Evolutionary conservation across 139 green algal species (phyloP), one percentile per base, ranked within the genome.

Genomic region (Picochlorum sp.): DNA sequence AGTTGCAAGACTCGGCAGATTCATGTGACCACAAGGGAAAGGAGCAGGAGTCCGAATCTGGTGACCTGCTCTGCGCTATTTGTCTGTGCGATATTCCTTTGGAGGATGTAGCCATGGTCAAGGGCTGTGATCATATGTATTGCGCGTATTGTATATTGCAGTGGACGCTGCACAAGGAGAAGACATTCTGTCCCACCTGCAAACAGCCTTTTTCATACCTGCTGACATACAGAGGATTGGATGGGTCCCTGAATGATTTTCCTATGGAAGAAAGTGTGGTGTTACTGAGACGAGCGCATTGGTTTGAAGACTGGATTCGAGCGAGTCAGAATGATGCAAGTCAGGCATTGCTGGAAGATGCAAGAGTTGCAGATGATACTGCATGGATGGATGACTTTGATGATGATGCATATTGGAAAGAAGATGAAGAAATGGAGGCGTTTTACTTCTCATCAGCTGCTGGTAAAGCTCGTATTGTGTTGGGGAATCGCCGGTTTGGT

Each of bases 41-140:
- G 20, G 51, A 59, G 7, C 18, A 59, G 23, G 51, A 59, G 2
- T 76, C 70, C 4, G 65, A 77, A 44, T 23, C 65, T 10, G 72
- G 66, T 2, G 84, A 90, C 21, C 58, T 87, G 47, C 84, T 82
- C 1, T 95, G 87, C 54, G 82, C 85, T 47, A 89, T 95, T 34
- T 95, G 87, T 71, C 65, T 90, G 54, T 65, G 81, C 13, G 52
- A 70, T 15, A 94, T 89, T 18, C 28, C 62, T 18, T 64, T 82
- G 4, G 68, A 63, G 20, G 80, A 92, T 30, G 64, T 85, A 18
- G 82, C 85, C 4, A 60, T 85, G 30, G 49, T 95, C 28, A 87
- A 86, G 66, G 88, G 85, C 50, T 95, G 87, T 69, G 83, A 92
- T 62, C 87, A 95, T 62, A 61, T 74, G n/a, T 95, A 94, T 69